These are phyloP conservation scores for Tuber melanosporum DNA, from an alignment of 495 filamentous ascomycete species.

Conservation along the genomic window DNA sequence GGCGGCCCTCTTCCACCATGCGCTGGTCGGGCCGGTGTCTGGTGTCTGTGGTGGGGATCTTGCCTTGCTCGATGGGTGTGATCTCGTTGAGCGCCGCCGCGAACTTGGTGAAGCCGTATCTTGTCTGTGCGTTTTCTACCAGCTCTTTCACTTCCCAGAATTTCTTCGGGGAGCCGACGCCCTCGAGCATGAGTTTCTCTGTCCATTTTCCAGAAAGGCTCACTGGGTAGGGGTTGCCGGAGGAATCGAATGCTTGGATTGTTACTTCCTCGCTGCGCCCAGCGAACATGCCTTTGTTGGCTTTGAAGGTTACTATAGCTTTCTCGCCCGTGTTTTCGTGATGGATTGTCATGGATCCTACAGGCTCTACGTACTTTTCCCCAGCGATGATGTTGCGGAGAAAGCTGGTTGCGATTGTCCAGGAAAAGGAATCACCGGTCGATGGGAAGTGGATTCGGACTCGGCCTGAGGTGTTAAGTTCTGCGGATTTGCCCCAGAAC, in stretches of 20 bases:
- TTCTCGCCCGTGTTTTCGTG: slow-evolving; percentile 77
- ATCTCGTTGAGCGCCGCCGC: slow-evolving; percentile 83
- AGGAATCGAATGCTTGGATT: slow-evolving; percentile 60
- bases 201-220: slow-evolving; percentile 82
- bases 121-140: slow-evolving; percentile 64
- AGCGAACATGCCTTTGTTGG: slow-evolving; percentile 84
- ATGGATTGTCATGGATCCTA: slow-evolving; percentile 72
- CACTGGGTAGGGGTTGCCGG: slow-evolving; percentile 56
- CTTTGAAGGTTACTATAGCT: slow-evolving; percentile 76
- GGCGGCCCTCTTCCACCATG: slow-evolving; percentile 70
- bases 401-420: slow-evolving; percentile 77
- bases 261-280: slow-evolving; percentile 85
- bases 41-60: slow-evolving; percentile 67
- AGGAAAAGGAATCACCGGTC: slow-evolving; percentile 71
- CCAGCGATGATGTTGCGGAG: slow-evolving; percentile 94
- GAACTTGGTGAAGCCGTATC: slow-evolving; percentile 82
- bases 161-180: slow-evolving; percentile 55
- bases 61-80: slow-evolving; percentile 65
- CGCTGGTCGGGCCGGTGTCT: slow-evolving; percentile 85
- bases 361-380: slow-evolving; percentile 96
- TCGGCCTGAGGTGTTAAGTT: slow-evolving; percentile 85
- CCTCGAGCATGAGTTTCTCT: slow-evolving; percentile 52
- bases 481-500: slow-evolving; percentile 96
- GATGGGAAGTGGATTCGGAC: slow-evolving; percentile 57
- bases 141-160: slow-evolving; percentile 74